phyloP scores from a whole-genome alignment of 768 basidiomycete species.

The Clathrus columnatus region DNA sequence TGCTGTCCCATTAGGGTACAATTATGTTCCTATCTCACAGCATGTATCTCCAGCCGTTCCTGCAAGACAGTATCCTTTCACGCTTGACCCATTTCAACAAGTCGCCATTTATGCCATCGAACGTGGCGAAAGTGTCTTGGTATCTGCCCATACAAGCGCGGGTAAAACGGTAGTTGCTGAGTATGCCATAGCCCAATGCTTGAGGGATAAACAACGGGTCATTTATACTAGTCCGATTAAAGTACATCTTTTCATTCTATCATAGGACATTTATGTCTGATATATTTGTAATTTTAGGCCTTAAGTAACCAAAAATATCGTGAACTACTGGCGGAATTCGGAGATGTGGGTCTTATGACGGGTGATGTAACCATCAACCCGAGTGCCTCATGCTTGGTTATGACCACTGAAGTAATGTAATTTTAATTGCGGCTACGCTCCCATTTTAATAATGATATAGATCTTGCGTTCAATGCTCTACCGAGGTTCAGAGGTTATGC shows the following conservation, averaged over 20 bases:
- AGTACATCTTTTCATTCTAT: constrained; percentile 35
- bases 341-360: constrained; percentile 98
- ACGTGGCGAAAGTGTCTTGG: constrained; percentile 93
- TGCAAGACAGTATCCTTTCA: constrained; percentile 90
- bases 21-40: constrained; percentile 81
- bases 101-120: constrained; percentile 94
- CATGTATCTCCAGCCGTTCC: constrained; percentile 90
- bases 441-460: constrained; percentile 30
- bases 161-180: constrained; percentile 99
- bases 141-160: constrained; percentile 97
- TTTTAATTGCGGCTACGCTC: neutral
- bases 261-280: neutral
- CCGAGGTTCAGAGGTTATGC: constrained; percentile 97
- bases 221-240: constrained; percentile 99
- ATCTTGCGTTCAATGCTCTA: constrained; percentile 99
- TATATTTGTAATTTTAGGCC: constrained; percentile 45
- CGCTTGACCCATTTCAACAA: constrained; percentile 92
- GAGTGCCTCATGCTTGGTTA: constrained; percentile 91
- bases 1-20: constrained; percentile 86
- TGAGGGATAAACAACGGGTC: constrained; percentile 89
- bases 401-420: constrained; percentile 85
- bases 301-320: constrained; percentile 98
- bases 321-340: constrained; percentile 94
- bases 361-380: constrained; percentile 99
- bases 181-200: constrained; percentile 96